Evolutionary conservation across 1,284 basidiomycete genomes (phyloP), one percentile per base, ranked within the genome.

Genomic region (Ceratobasidium sp.): DNA sequence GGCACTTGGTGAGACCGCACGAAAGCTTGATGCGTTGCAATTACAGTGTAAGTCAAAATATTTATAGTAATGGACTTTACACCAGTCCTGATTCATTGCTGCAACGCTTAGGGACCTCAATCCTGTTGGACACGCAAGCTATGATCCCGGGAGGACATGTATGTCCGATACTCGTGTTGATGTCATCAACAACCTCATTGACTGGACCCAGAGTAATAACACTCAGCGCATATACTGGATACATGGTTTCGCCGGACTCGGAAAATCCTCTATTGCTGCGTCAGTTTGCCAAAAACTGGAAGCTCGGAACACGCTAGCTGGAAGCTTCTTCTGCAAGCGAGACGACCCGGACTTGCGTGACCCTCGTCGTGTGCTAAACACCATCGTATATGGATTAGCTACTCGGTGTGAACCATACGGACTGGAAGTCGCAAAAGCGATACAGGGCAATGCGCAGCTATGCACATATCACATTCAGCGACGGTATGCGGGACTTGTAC

Each of bases 271-370:
- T 6, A 81, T 82, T 40, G 81, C 82, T 17, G 46, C 78, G 48
- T 81, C 83, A 1, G 62, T 83, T 2, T 80, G 81, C 15, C 61
- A 79, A 4, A 42, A 70, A 3, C 78, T 73, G n/a, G 38, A 65
- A 17, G 54, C 28, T 6, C 15, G 64, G 15, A 62, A 77, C 1
- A 42, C 26, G 2, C 83, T 84, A 2, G 83, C 81, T 3, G 84
- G 83, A 1, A 83, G 80, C 12, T 66, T 62, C 20, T 85, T 84
- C 80, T 85, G 83, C 62, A 82, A 83, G 4, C 80, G 84, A 0
- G 80, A 77, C 78, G 66, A 56, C 23, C 54, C 40, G 1, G 54
- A 69, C 44, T 23, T 64, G 9, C 66, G 74, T 42, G 42, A 77
- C 26, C 74, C 78, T 17, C 17, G n/a, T 3, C 46, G 52, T n/a